Conservation (phyloP, 305 asterid genomes). For the Striga hermonthica region DNA sequence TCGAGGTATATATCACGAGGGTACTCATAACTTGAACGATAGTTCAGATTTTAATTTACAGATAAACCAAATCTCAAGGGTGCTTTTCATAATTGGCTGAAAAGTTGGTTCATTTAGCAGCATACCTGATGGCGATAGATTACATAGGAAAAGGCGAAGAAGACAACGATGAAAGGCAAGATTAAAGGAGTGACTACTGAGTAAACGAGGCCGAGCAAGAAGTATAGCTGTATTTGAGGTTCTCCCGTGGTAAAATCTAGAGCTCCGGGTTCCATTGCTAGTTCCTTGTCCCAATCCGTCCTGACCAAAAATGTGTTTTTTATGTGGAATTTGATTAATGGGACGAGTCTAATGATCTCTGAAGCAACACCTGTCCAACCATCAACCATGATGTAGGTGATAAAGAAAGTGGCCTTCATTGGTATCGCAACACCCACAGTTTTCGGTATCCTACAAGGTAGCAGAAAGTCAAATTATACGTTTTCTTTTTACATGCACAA, state of each 20-base stretch:
- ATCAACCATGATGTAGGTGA: constrained; percentile 82
- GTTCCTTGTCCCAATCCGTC: constrained; percentile 67
- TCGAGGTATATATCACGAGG: background rate
- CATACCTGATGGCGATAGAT: constrained; percentile 85
- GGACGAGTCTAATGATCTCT: constrained; percentile 68
- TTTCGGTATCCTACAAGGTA: constrained; percentile 63
- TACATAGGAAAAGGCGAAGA: constrained; percentile 69
- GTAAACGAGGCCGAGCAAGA: constrained; percentile 80
- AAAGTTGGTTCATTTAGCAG: background rate
- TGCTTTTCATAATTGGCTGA: background rate
- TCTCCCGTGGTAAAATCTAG: constrained; percentile 51
- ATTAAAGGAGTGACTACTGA: constrained; percentile 70
- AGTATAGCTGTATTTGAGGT: constrained; percentile 79
- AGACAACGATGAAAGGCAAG: constrained; percentile 77
- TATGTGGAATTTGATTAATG: constrained; percentile 59
- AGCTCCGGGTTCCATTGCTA: constrained; percentile 72
- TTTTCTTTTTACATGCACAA: background rate
- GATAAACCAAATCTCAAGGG: background rate
- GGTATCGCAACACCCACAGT: constrained; percentile 81
- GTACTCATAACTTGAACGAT: background rate
- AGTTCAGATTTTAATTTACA: too few species aligned
- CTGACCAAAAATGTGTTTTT: constrained; percentile 64
- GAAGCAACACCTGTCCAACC: constrained; percentile 95
- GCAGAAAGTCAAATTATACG: background rate
- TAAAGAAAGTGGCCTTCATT: constrained; percentile 85